Percentiles rank a stretch among this genome's conserved stretches.
phyloP scores from a whole-genome alignment of 768 basidiomycete genomes.

The Nidularia pulvinata region DNA sequence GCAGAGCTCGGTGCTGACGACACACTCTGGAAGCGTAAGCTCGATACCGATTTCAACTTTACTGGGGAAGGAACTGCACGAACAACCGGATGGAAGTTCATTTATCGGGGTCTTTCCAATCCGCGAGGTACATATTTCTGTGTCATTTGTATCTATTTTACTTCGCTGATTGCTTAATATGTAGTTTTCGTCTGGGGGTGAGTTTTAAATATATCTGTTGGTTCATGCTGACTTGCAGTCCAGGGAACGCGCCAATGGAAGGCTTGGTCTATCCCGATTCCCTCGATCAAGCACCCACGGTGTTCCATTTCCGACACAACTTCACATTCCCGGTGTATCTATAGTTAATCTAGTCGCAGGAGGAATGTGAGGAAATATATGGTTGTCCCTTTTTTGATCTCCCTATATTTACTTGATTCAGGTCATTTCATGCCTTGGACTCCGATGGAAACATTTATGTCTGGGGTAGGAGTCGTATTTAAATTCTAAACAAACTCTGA shows the following conservation, averaged over 20 bases:
- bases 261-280: conserved; percentile 53
- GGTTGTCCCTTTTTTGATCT: background rate
- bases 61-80: conserved; percentile 71
- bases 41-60: conserved; percentile 78
- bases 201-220: conserved; percentile 7
- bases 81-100: conserved; percentile 75
- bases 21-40: conserved; percentile 75
- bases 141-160: background rate
- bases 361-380: conserved; percentile 62
- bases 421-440: conserved; percentile 89
- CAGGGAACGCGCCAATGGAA: conserved; percentile 62
- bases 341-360: conserved; percentile 78
- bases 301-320: conserved; percentile 65
- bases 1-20: conserved; percentile 64
- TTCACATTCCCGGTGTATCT: conserved; percentile 57
- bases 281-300: conserved; percentile 29
- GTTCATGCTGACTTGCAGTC: conserved; percentile 1
- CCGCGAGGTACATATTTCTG: conserved; percentile 56
- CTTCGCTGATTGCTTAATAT: background rate
- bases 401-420: conserved; percentile 20
- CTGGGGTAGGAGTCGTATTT: conserved; percentile 61
- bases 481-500: background rate
- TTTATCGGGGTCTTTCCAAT: conserved; percentile 69
- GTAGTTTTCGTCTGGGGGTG: conserved; percentile 56
- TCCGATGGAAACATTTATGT: conserved; percentile 69